phyloP scores from a whole-genome alignment of 2,329 filamentous ascomycete species.

The Beauveria sp. region DNA sequence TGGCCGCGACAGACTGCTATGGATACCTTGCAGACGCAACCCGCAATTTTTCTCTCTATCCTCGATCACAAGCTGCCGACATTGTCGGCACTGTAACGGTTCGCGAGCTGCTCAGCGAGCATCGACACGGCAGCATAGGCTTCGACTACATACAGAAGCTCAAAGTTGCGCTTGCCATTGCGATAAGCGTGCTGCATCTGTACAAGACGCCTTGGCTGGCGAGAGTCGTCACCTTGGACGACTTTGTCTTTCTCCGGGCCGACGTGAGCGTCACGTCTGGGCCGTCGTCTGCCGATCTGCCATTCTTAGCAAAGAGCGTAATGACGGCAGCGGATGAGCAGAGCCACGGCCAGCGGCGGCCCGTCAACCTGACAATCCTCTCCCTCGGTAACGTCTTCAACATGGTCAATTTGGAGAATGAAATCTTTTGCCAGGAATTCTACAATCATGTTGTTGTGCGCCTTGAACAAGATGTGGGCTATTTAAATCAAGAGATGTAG shows the following conservation, averaged over 20 bases:
- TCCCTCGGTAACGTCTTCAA: neutral
- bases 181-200: slow-evolving; percentile 1
- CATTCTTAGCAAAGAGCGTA: neutral
- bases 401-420: neutral
- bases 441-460: neutral
- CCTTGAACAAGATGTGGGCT: neutral
- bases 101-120: neutral
- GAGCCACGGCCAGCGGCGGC: neutral
- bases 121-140: neutral
- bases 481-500: neutral
- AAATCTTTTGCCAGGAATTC: neutral
- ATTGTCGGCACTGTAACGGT: neutral
- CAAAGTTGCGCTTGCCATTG: slow-evolving; percentile 1
- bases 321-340: too few species aligned
- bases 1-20: neutral
- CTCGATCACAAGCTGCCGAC: neutral
- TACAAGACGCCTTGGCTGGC: slow-evolving; percentile 9
- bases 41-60: neutral
- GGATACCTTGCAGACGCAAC: neutral
- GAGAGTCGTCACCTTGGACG: slow-evolving; percentile 2
- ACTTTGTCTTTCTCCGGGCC: slow-evolving; percentile 3
- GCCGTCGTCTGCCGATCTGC: neutral
- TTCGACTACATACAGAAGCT: neutral
- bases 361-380: neutral
- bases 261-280: neutral